Conservation (phyloP, 129 eudicot species). For the Helianthus annuus region HanXRQr2.0-SUNRISE NC_035444.2:86403465-86403964, state of each 20-base stretch:
- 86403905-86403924: slow-evolving; percentile 69
- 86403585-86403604: slow-evolving; percentile 8
- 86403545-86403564: too few species aligned
- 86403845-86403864: slow-evolving; percentile 59
- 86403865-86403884: slow-evolving; percentile 55
- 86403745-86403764: background rate
- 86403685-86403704: slow-evolving; percentile 37
- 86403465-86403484: too few species aligned
- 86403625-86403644: background rate
- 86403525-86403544: too few species aligned
- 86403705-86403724: background rate
- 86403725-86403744: background rate
- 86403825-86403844: slow-evolving; percentile 34
- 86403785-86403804: slow-evolving; percentile 74
- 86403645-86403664: slow-evolving; percentile 29
- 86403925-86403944: slow-evolving; percentile 59
- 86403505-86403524: too few species aligned
- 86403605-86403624: slow-evolving; percentile 16
- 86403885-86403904: slow-evolving; percentile 63
- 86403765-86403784: too few species aligned
- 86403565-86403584: background rate
- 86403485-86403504: too few species aligned
- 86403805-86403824: slow-evolving; percentile 47
- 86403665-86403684: slow-evolving; percentile 32
- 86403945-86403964: slow-evolving; percentile 62